Conservation (phyloP, 495 filamentous ascomycete genomes). For the Penicillium lagena region DNA sequence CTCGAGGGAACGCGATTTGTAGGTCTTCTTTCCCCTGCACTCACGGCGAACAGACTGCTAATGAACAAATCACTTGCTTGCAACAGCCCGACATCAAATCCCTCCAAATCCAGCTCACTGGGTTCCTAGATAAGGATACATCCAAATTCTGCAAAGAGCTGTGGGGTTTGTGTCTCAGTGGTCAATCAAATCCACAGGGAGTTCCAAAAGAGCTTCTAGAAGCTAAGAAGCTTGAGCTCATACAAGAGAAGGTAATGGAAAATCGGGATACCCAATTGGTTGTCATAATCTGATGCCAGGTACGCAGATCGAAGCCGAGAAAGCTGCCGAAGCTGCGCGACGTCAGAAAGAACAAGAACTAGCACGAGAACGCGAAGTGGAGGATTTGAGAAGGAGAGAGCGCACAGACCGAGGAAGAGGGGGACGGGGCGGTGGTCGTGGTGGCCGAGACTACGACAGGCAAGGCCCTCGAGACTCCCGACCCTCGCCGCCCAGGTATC, state of each 20-base stretch:
- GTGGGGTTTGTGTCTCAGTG: constrained; percentile 86
- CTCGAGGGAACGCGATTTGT: constrained; percentile 78
- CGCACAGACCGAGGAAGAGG: constrained; percentile 61
- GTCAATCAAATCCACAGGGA: constrained; percentile 78
- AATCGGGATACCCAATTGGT: too few species aligned
- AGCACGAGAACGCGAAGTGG: constrained; percentile 51
- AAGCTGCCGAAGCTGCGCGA: constrained; percentile 68
- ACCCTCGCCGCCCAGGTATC: constrained; percentile 56
- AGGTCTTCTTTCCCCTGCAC: constrained; percentile 27
- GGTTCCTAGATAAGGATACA: constrained; percentile 92
- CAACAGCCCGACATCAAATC: constrained; percentile 87
- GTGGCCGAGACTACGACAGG: constrained; percentile 41
- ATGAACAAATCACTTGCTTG: constrained; percentile 1
- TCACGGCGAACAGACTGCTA: constrained; percentile 1
- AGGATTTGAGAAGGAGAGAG: constrained; percentile 64
- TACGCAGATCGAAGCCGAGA: constrained; percentile 71
- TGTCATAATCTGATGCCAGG: constrained; percentile 3
- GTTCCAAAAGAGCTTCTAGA: constrained; percentile 93
- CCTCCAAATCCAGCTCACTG: constrained; percentile 87
- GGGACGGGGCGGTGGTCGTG: constrained; percentile 48
- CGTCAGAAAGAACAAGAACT: constrained; percentile 62
- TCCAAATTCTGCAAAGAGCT: constrained; percentile 87
- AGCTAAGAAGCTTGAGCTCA: constrained; percentile 89
- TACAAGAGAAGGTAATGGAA: constrained; percentile 75
- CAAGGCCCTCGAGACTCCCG: constrained; percentile 54